Conservation (phyloP, 495 filamentous ascomycete species). For the Neurospora pannonica region DNA sequence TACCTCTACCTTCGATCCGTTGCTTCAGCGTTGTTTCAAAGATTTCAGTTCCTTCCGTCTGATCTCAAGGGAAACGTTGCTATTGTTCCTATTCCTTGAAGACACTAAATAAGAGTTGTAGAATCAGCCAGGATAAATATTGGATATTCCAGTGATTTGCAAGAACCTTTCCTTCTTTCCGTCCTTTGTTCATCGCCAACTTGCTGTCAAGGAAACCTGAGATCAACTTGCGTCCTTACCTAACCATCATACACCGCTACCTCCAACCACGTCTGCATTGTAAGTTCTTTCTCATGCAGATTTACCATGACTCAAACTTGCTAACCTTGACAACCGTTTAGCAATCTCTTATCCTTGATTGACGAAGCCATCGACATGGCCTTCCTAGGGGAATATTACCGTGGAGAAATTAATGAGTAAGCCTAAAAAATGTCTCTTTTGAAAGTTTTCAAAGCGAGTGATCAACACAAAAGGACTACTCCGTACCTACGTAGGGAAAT, state of each 20-base stretch:
- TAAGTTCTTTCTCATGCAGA: not conserved
- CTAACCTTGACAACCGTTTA: not conserved
- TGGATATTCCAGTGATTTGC: not conserved
- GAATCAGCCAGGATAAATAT: not conserved
- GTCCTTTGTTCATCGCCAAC: not conserved
- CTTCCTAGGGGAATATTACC: not conserved
- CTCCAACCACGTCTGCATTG: not conserved
- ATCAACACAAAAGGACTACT: too few species aligned
- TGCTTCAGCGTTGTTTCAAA: not conserved
- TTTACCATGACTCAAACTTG: not conserved
- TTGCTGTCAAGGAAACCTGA: not conserved
- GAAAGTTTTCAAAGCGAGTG: too few species aligned
- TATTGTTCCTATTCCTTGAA: not conserved
- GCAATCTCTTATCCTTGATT: not conserved
- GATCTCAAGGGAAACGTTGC: not conserved
- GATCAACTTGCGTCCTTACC: not conserved
- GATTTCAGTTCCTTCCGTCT: not conserved
- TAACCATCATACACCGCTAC: not conserved
- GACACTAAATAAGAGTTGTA: not conserved
- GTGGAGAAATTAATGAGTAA: not conserved
- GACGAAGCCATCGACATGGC: not conserved
- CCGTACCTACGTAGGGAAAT: too few species aligned
- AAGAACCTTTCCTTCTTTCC: not conserved
- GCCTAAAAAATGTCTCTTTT: too few species aligned
- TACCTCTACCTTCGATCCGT: too few species aligned